Percentiles rank a stretch among this genome's conserved stretches.
Conservation (phyloP, 495 filamentous ascomycete genomes). For the Neurospora sp. region DNA sequence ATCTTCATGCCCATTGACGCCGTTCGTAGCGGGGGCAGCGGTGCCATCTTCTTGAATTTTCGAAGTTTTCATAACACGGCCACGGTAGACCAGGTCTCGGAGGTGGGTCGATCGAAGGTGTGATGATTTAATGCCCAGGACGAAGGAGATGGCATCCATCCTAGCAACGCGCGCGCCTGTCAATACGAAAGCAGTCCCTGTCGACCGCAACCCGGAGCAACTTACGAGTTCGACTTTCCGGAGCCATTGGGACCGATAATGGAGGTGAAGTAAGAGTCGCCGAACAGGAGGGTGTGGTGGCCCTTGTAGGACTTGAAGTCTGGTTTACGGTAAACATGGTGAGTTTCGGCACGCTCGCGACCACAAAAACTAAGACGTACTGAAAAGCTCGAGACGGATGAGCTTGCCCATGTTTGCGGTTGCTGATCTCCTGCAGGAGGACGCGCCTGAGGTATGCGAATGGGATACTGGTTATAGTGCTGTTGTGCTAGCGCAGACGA, state of each 20-base stretch:
- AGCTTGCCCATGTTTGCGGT: conserved; percentile 61
- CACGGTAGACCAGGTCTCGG: conserved; percentile 90
- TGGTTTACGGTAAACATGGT: conserved; percentile 22
- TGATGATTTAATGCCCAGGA: conserved; percentile 95
- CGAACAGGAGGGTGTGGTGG: conserved; percentile 85
- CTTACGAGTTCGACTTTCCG: conserved; percentile 98
- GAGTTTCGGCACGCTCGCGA: conserved; percentile 1
- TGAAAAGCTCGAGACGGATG: conserved; percentile 87
- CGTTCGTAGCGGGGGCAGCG: conserved; percentile 46
- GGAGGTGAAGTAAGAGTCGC: conserved; percentile 97
- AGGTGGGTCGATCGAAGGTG: conserved; percentile 93
- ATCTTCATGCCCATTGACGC: conserved; percentile 39
- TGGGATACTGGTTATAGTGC: background rate
- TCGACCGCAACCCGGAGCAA: conserved; percentile 8
- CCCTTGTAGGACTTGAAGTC: conserved; percentile 99
- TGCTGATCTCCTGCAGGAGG: conserved; percentile 8
- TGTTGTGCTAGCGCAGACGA: background rate
- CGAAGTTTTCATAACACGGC: conserved; percentile 81
- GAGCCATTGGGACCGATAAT: conserved; percentile 99
- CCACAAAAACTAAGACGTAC: conserved; percentile 39
- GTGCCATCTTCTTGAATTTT: conserved; percentile 84
- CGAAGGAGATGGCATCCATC: conserved; percentile 99
- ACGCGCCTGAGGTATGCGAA: conserved; percentile 1
- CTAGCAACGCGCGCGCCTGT: conserved; percentile 31
- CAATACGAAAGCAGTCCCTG: background rate